These are phyloP conservation scores for Cupressus sempervirens DNA, from an alignment of 75 land plant species.

Conservation along the genomic window DNA sequence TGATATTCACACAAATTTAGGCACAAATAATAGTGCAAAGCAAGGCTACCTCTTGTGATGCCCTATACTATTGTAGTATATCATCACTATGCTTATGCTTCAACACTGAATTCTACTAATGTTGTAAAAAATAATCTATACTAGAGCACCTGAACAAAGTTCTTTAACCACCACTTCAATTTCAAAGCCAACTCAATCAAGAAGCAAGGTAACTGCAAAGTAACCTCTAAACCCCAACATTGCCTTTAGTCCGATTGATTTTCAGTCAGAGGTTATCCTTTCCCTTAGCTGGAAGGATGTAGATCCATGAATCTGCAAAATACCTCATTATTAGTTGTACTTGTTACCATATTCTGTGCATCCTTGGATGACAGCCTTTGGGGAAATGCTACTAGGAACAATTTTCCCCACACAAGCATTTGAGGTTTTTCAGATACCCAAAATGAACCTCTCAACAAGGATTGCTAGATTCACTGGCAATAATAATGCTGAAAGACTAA, in stretches of 20 bases:
- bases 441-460: background rate
- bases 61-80: background rate
- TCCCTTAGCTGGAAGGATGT: background rate
- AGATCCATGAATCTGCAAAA: background rate
- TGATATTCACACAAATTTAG: background rate
- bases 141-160: background rate
- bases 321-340: background rate
- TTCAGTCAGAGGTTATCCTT: background rate
- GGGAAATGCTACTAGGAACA: background rate
- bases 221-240: background rate
- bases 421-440: background rate
- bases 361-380: background rate
- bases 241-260: background rate
- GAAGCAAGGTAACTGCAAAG: background rate
- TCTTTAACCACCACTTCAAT: background rate
- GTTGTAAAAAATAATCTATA: background rate
- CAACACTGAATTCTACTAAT: background rate
- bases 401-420: background rate
- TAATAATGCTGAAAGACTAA: background rate
- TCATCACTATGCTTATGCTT: background rate
- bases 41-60: background rate
- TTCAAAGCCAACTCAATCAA: background rate
- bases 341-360: background rate
- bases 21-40: background rate
- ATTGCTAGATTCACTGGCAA: background rate